A percentile compares a stretch with the other conserved stretches of the same genome.
These are phyloP conservation scores for Pestalotiopsis sp. DNA, from an alignment of 2,329 filamentous ascomycete genomes.

Conservation along the genomic window DNA sequence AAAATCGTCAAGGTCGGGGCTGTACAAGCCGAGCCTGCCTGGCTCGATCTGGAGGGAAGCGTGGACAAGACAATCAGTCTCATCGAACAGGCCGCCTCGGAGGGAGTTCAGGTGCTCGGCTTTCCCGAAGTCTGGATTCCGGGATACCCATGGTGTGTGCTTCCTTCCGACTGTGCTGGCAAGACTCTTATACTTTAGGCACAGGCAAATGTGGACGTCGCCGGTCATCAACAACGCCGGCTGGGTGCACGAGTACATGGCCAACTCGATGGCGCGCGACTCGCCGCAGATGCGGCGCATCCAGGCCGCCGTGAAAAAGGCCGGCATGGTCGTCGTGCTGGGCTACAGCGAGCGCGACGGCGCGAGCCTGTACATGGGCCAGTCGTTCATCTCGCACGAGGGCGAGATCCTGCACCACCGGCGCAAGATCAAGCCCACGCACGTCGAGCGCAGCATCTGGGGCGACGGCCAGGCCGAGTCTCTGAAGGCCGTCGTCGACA, in stretches of 20 bases:
- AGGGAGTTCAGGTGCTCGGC: slow-evolving; percentile 53
- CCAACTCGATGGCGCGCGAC: slow-evolving; percentile 35
- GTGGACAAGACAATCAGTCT: slow-evolving; percentile 60
- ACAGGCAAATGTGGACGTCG: slow-evolving; percentile 40
- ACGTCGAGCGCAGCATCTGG: slow-evolving; percentile 50
- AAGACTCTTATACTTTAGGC: slow-evolving; percentile 17
- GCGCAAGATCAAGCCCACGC: slow-evolving; percentile 54
- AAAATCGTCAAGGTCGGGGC: slow-evolving; percentile 42
- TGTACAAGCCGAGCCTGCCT: slow-evolving; percentile 61
- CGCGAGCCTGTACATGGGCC: slow-evolving; percentile 37
- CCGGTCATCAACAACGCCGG: slow-evolving; percentile 43
- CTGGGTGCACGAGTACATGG: slow-evolving; percentile 36
- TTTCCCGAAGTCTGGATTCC: slow-evolving; percentile 60
- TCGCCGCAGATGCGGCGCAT: slow-evolving; percentile 47
- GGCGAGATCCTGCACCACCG: slow-evolving; percentile 48
- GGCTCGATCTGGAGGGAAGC: slow-evolving; percentile 58
- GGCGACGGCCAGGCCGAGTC: slow-evolving; percentile 60
- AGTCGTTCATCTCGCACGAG: slow-evolving; percentile 53
- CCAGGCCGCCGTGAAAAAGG: slow-evolving; percentile 40
- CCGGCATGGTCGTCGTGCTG: slow-evolving; percentile 47
- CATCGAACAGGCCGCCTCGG: slow-evolving; percentile 56
- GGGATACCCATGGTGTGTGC: slow-evolving; percentile 44
- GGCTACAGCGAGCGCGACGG: slow-evolving; percentile 52
- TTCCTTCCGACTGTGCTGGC: not conserved
- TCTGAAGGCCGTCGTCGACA: slow-evolving; percentile 53